Conservation (phyloP, 306 rosid species). For the Coriaria nepalensis region DNA sequence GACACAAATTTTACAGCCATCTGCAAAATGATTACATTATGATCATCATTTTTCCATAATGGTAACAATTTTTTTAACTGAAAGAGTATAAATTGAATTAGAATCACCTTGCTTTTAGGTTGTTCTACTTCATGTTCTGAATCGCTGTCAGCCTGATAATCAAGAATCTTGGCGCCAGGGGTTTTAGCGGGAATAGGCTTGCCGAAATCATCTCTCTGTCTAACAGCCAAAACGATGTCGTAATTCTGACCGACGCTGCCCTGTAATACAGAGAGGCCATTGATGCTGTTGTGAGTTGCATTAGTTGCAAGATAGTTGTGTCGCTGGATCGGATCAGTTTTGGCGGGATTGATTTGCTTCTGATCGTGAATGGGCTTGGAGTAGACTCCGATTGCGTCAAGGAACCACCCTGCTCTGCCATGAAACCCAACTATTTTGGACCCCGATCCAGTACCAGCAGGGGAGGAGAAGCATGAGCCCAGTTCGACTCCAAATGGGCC, state of each 20-base stretch:
- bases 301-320: slow-evolving; percentile 21
- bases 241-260: slow-evolving; percentile 55
- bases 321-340: slow-evolving; percentile 21
- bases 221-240: slow-evolving; percentile 70
- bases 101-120: slow-evolving; percentile 32
- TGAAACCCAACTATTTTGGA: slow-evolving; percentile 81
- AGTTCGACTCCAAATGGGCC: slow-evolving; percentile 57
- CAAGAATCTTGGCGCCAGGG: slow-evolving; percentile 16
- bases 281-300: slow-evolving; percentile 20
- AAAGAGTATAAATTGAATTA: background rate
- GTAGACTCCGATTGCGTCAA: slow-evolving; percentile 78
- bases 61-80: no score
- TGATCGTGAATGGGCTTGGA: slow-evolving; percentile 36
- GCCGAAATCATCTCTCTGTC: slow-evolving; percentile 41
- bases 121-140: slow-evolving; percentile 23
- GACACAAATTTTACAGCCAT: slow-evolving; percentile 23
- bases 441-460: slow-evolving; percentile 36
- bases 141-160: no score
- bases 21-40: no score
- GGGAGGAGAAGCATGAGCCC: slow-evolving; percentile 51
- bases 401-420: slow-evolving; percentile 61
- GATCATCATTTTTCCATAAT: no score
- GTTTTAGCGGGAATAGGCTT: slow-evolving; percentile 25
- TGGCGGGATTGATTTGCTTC: slow-evolving; percentile 27
- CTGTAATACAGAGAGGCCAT: slow-evolving; percentile 56